A percentile compares a stretch with the other conserved stretches of the same genome.
Conservation (phyloP, 2,329 filamentous ascomycete genomes). For the Alternaria conjuncta region DNA sequence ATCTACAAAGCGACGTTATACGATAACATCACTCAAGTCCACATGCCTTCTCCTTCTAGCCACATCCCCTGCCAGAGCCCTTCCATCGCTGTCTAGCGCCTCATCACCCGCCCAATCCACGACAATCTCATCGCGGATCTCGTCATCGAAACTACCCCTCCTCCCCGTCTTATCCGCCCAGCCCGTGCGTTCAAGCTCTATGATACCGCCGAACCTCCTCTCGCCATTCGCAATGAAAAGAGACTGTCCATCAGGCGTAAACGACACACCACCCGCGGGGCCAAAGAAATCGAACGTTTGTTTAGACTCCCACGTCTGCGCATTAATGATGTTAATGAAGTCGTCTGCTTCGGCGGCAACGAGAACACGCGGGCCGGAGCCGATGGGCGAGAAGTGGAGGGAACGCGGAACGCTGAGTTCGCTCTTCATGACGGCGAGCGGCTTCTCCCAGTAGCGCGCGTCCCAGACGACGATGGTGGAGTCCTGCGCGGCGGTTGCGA, state of each 20-base stretch:
- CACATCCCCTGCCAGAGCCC: slow-evolving; percentile 14
- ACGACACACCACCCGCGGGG: slow-evolving; percentile 72
- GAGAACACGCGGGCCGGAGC: slow-evolving; percentile 70
- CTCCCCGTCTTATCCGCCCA: slow-evolving; percentile 29
- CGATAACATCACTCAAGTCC: slow-evolving; percentile 31
- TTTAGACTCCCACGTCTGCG: slow-evolving; percentile 66
- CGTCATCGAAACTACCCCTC: slow-evolving; percentile 1
- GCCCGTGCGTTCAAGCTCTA: slow-evolving; percentile 63
- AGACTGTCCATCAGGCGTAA: slow-evolving; percentile 71
- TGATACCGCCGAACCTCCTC: slow-evolving; percentile 67
- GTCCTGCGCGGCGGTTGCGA: slow-evolving; percentile 81
- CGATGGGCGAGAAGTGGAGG: slow-evolving; percentile 74
- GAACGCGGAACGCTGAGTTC: slow-evolving; percentile 73
- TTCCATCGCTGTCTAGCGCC: slow-evolving; percentile 17
- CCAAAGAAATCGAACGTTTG: slow-evolving; percentile 78
- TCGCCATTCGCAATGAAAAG: slow-evolving; percentile 74
- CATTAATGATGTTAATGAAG: slow-evolving; percentile 73
- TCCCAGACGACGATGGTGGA: slow-evolving; percentile 77
- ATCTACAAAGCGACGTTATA: slow-evolving; percentile 43
- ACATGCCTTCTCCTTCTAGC: slow-evolving; percentile 33
- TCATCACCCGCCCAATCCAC: slow-evolving; percentile 37
- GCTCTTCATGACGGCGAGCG: slow-evolving; percentile 63
- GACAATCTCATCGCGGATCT: slow-evolving; percentile 13
- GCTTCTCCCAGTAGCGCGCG: slow-evolving; percentile 69
- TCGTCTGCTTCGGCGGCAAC: slow-evolving; percentile 80